phyloP scores from a whole-genome alignment of 495 filamentous ascomycete genomes.

The Daldinia grandis region DNA sequence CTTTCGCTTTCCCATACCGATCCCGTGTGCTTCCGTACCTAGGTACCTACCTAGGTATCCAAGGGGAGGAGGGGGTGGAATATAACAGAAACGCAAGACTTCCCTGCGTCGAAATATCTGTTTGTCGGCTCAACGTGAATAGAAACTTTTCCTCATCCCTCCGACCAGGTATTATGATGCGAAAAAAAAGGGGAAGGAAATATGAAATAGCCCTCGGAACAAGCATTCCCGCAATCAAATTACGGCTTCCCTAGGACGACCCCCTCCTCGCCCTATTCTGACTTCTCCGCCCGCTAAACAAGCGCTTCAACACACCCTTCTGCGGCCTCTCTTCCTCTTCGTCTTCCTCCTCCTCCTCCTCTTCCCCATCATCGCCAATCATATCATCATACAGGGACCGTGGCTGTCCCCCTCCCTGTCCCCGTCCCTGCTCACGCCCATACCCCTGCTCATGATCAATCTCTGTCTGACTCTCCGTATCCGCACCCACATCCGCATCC shows the following conservation, averaged over 20 bases:
- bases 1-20: no score
- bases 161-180: not conserved
- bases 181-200: slow-evolving; percentile 4
- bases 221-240: slow-evolving; percentile 13
- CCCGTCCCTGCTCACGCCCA: not conserved
- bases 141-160: slow-evolving; percentile 19
- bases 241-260: slow-evolving; percentile 7
- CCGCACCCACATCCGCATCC: slow-evolving; percentile 14
- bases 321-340: slow-evolving; percentile 8
- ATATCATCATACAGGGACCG: not conserved
- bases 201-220: not conserved
- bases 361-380: not conserved
- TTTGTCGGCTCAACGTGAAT: no score
- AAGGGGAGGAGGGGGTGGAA: no score
- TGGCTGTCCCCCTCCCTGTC: not conserved
- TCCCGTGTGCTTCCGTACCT: no score
- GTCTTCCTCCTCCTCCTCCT: not conserved
- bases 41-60: no score
- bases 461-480: not conserved
- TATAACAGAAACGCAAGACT: no score
- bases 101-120: no score
- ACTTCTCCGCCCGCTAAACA: slow-evolving; percentile 29
- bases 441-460: slow-evolving; percentile 3
- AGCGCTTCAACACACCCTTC: slow-evolving; percentile 28
- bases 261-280: not conserved